Base-by-base conservation (phyloP, 805 yeast genomes). In the Myxozyma nipponensis region DNA sequence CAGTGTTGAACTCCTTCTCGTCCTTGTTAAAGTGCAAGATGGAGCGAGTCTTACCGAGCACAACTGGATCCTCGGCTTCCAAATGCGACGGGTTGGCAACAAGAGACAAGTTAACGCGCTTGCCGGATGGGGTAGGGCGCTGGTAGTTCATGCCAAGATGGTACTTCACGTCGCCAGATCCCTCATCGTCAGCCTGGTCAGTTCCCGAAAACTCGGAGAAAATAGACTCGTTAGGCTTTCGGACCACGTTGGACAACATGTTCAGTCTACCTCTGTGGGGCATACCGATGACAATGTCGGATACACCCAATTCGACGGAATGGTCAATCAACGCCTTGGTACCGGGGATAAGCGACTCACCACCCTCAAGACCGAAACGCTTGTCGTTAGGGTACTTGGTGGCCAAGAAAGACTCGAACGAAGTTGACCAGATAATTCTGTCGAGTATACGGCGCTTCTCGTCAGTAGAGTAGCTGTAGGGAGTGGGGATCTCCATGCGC, bases 211-310 rank as follows among this genome's bases (percentile, higher is more conserved):
- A 93, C 76, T 93, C 98, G 46, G 95, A 83, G 72, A 93, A 91
- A 67, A 93, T 93, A 44, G 96, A 89, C 76, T 91, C 98, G 69
- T 93, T 90, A 64, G 98, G 98, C 72, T 93, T 93, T 75, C 98
- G 86, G 44, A 93, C 97, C 64, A 93, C 98, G 75, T 93, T 93
- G 54, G 98, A 88, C 72, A 93, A 80, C 84, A 93, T 90, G 72
- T 93, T 93, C 65, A 93, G 78, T 76, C 99, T 84, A 74, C 99
- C 99, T 79, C 99, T 86, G 74, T 93, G 99, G 47, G 99, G 97
- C 98, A 93, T 93, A 76, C 99, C 99, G 63, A 93, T 84, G 64
- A 91, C 95, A 56, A 93, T 83, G 69, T 91, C 98, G 72, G 90
- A 96, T 46, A 91, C 84, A 63, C 99, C 99, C 56, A 76, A 73